A percentile compares a stretch with the other conserved stretches of the same genome.
Evolutionary conservation across 176 grass and related monocot genomes (phyloP).

Genomic region (Poa annua): DNA sequence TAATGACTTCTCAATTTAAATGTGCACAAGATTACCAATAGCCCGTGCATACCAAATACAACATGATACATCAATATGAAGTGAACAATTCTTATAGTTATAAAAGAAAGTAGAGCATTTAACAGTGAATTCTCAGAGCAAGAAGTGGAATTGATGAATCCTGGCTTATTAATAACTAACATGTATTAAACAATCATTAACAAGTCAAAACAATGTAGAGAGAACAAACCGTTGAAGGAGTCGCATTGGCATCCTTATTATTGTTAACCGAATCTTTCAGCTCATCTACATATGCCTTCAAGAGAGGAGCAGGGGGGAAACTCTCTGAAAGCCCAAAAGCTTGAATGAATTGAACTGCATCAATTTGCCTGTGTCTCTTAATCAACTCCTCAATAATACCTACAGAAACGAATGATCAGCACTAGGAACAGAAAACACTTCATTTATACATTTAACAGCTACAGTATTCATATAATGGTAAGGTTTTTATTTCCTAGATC

Average conservation of each 20-base stretch:
- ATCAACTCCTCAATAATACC: slow-evolving; percentile 70
- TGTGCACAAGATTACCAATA: not conserved
- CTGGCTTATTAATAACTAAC: slow-evolving; percentile 2
- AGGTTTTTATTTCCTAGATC: slow-evolving; percentile 42
- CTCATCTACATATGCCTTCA: slow-evolving; percentile 71
- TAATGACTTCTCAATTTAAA: slow-evolving; percentile 6
- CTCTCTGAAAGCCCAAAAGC: slow-evolving; percentile 63
- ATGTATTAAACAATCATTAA: not conserved
- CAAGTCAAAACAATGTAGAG: slow-evolving; percentile 21
- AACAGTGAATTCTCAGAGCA: not conserved
- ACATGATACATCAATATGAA: not conserved
- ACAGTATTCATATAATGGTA: slow-evolving; percentile 14
- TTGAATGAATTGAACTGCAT: slow-evolving; percentile 85
- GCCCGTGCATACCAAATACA: not conserved
- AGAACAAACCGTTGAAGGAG: slow-evolving; percentile 46
- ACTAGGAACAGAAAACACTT: slow-evolving; percentile 20
- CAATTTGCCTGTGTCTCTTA: slow-evolving; percentile 72
- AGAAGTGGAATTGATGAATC: not conserved
- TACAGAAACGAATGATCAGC: slow-evolving; percentile 40
- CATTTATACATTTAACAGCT: slow-evolving; percentile 14
- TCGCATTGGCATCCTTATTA: slow-evolving; percentile 46
- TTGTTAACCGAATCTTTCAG: slow-evolving; percentile 54
- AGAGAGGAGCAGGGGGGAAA: slow-evolving; percentile 65
- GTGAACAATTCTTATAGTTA: slow-evolving; percentile 4
- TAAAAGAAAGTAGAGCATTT: slow-evolving; percentile 13